These are phyloP conservation scores for Monosporozyma aerobia DNA, from an alignment of 805 yeast genomes.

Conservation along the genomic window DNA sequence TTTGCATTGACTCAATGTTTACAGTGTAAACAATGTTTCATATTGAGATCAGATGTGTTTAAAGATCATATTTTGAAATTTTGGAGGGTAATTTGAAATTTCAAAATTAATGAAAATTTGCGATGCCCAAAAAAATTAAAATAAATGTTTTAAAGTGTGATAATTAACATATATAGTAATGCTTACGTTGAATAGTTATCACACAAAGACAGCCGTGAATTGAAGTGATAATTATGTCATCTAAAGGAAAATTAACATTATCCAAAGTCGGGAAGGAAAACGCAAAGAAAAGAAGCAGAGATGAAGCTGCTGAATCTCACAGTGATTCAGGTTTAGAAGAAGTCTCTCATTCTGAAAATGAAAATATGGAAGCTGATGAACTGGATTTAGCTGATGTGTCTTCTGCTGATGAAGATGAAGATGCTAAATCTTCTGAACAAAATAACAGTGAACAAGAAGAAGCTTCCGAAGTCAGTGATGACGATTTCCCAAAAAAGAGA, in stretches of 20 bases:
- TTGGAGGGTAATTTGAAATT: neutral
- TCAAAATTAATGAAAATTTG: neutral
- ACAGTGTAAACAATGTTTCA: neutral
- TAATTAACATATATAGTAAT: neutral
- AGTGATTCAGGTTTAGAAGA: neutral
- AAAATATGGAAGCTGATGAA: conserved; percentile 13
- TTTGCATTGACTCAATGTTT: neutral
- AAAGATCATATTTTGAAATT: neutral
- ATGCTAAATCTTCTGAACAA: conserved; percentile 16
- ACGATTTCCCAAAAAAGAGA: conserved; percentile 38
- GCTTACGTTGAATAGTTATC: neutral
- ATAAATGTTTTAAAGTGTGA: neutral
- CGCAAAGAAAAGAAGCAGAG: neutral
- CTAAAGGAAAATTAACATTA: neutral
- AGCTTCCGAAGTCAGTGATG: conserved; percentile 27
- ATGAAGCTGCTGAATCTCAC: neutral
- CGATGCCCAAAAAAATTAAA: neutral
- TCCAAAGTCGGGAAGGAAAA: neutral
- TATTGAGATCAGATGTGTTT: neutral
- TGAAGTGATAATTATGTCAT: neutral
- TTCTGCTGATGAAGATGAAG: conserved; percentile 15
- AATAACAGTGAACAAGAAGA: conserved; percentile 18
- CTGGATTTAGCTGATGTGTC: conserved; percentile 14
- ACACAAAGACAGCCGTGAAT: neutral
- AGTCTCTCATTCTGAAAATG: neutral